Conservation (phyloP, 2,329 filamentous ascomycete genomes). For the Penicillium palitans region DNA sequence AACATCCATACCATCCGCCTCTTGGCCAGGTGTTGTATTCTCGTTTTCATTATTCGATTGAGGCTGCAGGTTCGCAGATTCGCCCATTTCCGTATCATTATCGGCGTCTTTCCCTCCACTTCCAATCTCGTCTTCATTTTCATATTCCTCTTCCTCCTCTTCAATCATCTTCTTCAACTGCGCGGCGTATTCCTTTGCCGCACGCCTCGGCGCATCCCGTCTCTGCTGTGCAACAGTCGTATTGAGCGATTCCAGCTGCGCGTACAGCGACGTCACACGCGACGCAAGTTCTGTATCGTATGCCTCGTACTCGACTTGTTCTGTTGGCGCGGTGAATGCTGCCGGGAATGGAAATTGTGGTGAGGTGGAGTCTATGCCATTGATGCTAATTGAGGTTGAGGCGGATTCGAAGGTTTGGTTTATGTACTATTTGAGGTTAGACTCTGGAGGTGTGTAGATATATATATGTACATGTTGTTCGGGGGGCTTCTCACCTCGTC, state of each 20-base stretch:
- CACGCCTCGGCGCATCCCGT: slow-evolving; percentile 45
- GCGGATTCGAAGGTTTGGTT: slow-evolving; percentile 46
- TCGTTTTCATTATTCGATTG: not conserved
- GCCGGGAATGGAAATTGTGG: slow-evolving; percentile 35
- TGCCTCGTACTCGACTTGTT: slow-evolving; percentile 50
- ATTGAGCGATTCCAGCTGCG: slow-evolving; percentile 49
- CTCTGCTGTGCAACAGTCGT: slow-evolving; percentile 49
- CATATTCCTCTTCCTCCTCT: slow-evolving; percentile 48
- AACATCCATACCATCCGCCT: slow-evolving; percentile 31
- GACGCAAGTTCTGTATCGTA: slow-evolving; percentile 48
- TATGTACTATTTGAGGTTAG: slow-evolving; percentile 41
- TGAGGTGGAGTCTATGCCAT: slow-evolving; percentile 46
- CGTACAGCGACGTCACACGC: slow-evolving; percentile 47
- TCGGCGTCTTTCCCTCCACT: slow-evolving; percentile 41
- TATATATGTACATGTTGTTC: not conserved
- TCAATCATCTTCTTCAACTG: slow-evolving; percentile 37
- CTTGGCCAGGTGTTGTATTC: not conserved
- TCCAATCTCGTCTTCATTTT: slow-evolving; percentile 58
- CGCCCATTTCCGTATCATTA: slow-evolving; percentile 31
- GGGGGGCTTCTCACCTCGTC: slow-evolving; percentile 34
- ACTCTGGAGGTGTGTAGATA: too few species aligned
- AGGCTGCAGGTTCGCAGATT: slow-evolving; percentile 11
- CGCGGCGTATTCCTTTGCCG: slow-evolving; percentile 43
- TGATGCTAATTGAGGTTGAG: slow-evolving; percentile 48
- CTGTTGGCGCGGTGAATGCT: slow-evolving; percentile 37